A percentile compares a stretch with the other conserved stretches of the same genome.
phyloP scores from a whole-genome alignment of 2,329 filamentous ascomycete genomes.

The Pseudohalonectria lignicola region DNA sequence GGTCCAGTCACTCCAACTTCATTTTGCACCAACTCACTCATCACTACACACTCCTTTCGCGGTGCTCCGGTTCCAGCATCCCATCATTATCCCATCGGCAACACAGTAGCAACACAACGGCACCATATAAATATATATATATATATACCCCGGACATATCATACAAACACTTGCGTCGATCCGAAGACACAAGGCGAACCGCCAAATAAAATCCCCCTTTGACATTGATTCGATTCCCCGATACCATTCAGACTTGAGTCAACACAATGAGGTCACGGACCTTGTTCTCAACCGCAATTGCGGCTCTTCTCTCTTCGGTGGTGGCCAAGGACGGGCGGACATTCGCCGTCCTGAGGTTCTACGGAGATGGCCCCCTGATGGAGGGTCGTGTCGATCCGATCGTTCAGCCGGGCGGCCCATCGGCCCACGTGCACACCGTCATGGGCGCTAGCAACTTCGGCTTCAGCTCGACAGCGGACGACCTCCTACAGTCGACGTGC shows the following conservation, averaged over 20 bases:
- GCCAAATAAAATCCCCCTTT: too few relatives aligned
- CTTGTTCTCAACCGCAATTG: slow-evolving; percentile 12
- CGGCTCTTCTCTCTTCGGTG: too few relatives aligned
- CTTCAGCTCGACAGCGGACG: slow-evolving; percentile 47
- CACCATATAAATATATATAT: not conserved
- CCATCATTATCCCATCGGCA: not conserved
- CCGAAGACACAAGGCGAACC: too few relatives aligned
- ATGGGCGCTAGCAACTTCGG: slow-evolving; percentile 61
- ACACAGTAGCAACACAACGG: too few relatives aligned
- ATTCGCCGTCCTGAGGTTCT: slow-evolving; percentile 62
- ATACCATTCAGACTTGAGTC: too few relatives aligned
- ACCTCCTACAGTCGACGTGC: slow-evolving; percentile 52
- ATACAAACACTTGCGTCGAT: too few relatives aligned
- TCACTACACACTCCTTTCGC: not conserved
- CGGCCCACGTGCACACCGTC: slow-evolving; percentile 58
- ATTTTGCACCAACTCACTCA: not conserved
- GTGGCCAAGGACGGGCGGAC: slow-evolving; percentile 35
- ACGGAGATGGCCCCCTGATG: slow-evolving; percentile 50
- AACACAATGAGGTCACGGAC: not conserved
- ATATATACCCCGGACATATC: too few relatives aligned
- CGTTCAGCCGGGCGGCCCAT: slow-evolving; percentile 42
- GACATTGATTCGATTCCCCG: too few relatives aligned
- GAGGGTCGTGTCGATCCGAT: slow-evolving; percentile 57
- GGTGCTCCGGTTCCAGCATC: slow-evolving; percentile 1
- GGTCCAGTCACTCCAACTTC: not conserved